phyloP scores from a whole-genome alignment of 192 early-diverging fungal species.

The Coemansia sp. region DNA sequence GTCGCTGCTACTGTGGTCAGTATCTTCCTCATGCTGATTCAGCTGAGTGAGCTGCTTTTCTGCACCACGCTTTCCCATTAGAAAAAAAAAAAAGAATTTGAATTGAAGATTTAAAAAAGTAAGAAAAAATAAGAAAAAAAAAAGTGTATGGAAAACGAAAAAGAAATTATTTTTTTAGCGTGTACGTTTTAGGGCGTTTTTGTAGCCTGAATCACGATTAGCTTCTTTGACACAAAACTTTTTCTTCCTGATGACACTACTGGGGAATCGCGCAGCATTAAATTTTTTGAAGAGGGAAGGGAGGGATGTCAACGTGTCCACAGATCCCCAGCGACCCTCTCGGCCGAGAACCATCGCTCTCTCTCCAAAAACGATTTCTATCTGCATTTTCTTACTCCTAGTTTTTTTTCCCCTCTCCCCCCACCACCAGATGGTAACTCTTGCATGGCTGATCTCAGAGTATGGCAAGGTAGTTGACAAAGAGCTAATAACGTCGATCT shows the following conservation, averaged over 20 bases:
- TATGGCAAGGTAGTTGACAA: conserved; percentile 43
- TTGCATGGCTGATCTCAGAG: conserved; percentile 33
- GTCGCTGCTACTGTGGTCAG: conserved; percentile 15
- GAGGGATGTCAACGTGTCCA: no score
- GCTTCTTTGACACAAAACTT: neutral
- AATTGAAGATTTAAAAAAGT: neutral
- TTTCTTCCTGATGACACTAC: neutral
- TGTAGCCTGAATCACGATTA: no score
- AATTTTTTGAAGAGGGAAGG: neutral
- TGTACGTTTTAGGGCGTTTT: neutral
- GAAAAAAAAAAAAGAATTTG: neutral
- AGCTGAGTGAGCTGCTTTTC: conserved; percentile 56
- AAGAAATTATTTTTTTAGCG: conserved; percentile 2
- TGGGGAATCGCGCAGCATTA: neutral
- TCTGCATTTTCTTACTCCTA: neutral
- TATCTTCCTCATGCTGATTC: conserved; percentile 55
- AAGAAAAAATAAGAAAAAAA: neutral
- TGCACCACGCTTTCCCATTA: conserved; percentile 56
- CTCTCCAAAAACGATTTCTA: neutral
- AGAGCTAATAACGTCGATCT: conserved; percentile 42
- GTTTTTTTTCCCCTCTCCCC: neutral
- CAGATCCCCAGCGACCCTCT: neutral
- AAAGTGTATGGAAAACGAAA: conserved; percentile 6
- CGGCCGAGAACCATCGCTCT: neutral
- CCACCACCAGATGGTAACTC: conserved; percentile 18